phyloP scores from a whole-genome alignment of 805 yeast species.

The Myxozyma kluyveri region DNA sequence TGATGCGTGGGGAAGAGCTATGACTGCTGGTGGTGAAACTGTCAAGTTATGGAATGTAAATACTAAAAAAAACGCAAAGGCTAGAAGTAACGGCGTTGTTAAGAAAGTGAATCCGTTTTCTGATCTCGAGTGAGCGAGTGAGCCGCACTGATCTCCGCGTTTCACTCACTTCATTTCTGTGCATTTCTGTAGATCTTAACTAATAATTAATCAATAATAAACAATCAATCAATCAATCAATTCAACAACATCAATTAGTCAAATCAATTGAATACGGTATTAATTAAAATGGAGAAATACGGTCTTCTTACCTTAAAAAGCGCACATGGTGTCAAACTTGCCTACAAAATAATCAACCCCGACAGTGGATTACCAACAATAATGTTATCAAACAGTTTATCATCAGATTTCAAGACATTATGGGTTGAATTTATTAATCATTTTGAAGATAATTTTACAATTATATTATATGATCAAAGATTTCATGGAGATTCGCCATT shows the following conservation, averaged over 20 bases:
- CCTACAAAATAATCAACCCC: constrained; percentile 11
- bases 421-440: constrained; percentile 25
- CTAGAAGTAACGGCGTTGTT: background rate
- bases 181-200: background rate
- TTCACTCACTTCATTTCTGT: no score
- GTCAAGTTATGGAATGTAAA: constrained; percentile 67
- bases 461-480: constrained; percentile 27
- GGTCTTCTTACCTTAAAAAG: constrained; percentile 12
- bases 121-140: background rate
- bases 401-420: constrained; percentile 6
- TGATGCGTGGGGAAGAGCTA: constrained; percentile 74
- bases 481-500: constrained; percentile 29
- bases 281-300: constrained; percentile 3
- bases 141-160: no score
- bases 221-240: no score
- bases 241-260: background rate
- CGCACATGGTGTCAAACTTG: constrained; percentile 4
- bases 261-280: background rate
- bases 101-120: background rate
- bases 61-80: constrained; percentile 8
- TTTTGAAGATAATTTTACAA: constrained; percentile 18
- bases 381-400: constrained; percentile 23
- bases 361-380: constrained; percentile 15
- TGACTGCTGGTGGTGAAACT: constrained; percentile 79
- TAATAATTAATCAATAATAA: no score